Conservation (phyloP, 169 alveolate species). For the Plasmodium chabaudi region DNA sequence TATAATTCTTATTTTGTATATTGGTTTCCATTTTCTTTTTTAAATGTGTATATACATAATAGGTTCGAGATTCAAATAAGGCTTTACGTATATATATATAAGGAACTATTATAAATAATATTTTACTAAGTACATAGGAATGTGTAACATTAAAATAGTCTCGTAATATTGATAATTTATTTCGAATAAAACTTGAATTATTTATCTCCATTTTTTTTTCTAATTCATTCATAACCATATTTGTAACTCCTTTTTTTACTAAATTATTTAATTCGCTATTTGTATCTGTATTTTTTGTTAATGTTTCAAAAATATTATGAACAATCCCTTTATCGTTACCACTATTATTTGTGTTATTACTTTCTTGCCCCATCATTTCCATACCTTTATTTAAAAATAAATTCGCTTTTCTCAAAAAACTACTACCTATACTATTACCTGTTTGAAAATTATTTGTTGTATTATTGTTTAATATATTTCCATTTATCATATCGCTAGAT, state of each 20-base stretch:
- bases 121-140: conserved; percentile 49
- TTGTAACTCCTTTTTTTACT: conserved; percentile 37
- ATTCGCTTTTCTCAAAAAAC: too few relatives aligned
- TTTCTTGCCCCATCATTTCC: background rate
- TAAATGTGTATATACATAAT: conserved; percentile 66
- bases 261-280: conserved; percentile 38
- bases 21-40: conserved; percentile 35
- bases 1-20: conserved; percentile 1
- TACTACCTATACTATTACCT: too few relatives aligned
- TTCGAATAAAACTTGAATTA: conserved; percentile 38
- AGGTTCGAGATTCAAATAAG: conserved; percentile 63
- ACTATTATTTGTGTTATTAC: background rate
- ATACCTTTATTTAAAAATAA: background rate
- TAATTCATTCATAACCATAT: conserved; percentile 55
- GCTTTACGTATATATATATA: conserved; percentile 71
- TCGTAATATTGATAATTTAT: conserved; percentile 34
- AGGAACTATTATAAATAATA: conserved; percentile 52
- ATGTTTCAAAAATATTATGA: conserved; percentile 44
- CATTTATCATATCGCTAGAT: too few relatives aligned
- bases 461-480: too few relatives aligned
- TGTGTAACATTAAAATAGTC: conserved; percentile 66
- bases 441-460: too few relatives aligned
- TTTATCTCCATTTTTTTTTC: conserved; percentile 59
- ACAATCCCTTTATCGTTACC: conserved; percentile 18
- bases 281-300: conserved; percentile 28